Percentiles rank a stretch among this genome's conserved stretches.
phyloP scores from a whole-genome alignment of 2,329 filamentous ascomycete species.

The Colletotrichum limetticola region DNA sequence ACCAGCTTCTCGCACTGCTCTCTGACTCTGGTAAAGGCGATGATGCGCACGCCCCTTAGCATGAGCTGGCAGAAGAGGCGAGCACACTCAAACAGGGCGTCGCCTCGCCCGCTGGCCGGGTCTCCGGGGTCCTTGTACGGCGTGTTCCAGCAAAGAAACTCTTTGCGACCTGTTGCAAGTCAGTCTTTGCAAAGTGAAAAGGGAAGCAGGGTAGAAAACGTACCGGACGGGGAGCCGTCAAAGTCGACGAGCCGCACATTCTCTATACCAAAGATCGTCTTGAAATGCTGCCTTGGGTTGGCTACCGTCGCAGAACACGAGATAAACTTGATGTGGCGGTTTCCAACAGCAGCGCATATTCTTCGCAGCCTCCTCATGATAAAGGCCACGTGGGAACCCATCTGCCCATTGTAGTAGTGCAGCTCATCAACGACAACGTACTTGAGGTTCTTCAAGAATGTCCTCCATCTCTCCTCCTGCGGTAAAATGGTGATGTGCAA shows the following conservation, averaged over 20 bases:
- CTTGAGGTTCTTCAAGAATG: constrained; percentile 86
- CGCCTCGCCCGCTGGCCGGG: constrained; percentile 85
- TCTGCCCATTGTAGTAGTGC: constrained; percentile 95
- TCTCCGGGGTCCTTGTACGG: constrained; percentile 91
- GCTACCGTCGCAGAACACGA: constrained; percentile 97
- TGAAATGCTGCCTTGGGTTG: constrained; percentile 92
- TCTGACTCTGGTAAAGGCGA: constrained; percentile 90
- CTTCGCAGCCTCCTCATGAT: constrained; percentile 91
- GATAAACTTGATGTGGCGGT: constrained; percentile 86
- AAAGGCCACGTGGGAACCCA: constrained; percentile 93
- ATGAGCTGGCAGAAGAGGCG: constrained; percentile 91
- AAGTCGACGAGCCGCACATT: constrained; percentile 86
- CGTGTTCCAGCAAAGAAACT: constrained; percentile 98
- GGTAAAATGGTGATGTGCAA: constrained; percentile 93
- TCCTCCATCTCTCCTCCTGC: constrained; percentile 89
- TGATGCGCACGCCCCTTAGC: constrained; percentile 87
- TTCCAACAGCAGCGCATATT: constrained; percentile 91
- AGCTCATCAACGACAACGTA: constrained; percentile 94
- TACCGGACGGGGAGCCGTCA: constrained; percentile 84
- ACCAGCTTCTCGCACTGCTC: constrained; percentile 90
- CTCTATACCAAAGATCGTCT: constrained; percentile 89
- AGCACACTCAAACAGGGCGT: constrained; percentile 86
- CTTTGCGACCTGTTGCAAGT: constrained; percentile 74
- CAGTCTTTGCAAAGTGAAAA: not conserved
- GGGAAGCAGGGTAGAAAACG: not conserved